A percentile compares a stretch with the other conserved stretches of the same genome.
Conservation (phyloP, 192 early-diverging fungal species). For the Backusella westeae region DNA sequence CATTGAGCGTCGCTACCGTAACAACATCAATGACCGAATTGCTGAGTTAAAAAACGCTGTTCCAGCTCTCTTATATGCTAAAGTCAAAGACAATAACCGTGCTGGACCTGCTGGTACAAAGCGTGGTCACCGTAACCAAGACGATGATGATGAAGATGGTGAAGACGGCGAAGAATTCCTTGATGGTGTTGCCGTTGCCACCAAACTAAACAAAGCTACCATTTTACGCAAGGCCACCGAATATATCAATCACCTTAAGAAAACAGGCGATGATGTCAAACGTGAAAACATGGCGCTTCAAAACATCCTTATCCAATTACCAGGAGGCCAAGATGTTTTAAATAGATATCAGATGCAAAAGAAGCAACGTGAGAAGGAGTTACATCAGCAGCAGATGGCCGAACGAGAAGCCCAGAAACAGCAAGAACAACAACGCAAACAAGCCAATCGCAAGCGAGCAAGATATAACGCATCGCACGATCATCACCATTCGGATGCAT, state of each 20-base stretch:
- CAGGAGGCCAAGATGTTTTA: conserved; percentile 42
- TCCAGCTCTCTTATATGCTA: conserved; percentile 70
- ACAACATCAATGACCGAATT: conserved; percentile 97
- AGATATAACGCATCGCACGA: neutral
- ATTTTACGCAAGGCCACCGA: conserved; percentile 89
- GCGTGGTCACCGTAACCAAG: conserved; percentile 16
- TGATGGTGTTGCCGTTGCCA: conserved; percentile 84
- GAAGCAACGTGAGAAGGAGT: conserved; percentile 4
- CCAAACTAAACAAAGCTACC: conserved; percentile 92
- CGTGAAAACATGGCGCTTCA: conserved; percentile 45
- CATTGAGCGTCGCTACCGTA: conserved; percentile 91
- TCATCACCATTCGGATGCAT: neutral
- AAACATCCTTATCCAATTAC: conserved; percentile 42
- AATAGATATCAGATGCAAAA: conserved; percentile 17
- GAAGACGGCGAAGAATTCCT: conserved; percentile 59
- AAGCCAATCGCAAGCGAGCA: conserved; percentile 12
- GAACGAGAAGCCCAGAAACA: conserved; percentile 16
- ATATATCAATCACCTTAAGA: conserved; percentile 71
- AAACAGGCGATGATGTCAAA: conserved; percentile 39
- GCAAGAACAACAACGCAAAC: conserved; percentile 10
- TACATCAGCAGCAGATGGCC: neutral
- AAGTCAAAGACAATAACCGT: conserved; percentile 46
- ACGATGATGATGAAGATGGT: conserved; percentile 49
- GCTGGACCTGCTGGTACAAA: conserved; percentile 8
- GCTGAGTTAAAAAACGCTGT: conserved; percentile 82